These are phyloP conservation scores for Lepidopterella palustris DNA, from an alignment of 495 filamentous ascomycete genomes.

Conservation along the genomic window DNA sequence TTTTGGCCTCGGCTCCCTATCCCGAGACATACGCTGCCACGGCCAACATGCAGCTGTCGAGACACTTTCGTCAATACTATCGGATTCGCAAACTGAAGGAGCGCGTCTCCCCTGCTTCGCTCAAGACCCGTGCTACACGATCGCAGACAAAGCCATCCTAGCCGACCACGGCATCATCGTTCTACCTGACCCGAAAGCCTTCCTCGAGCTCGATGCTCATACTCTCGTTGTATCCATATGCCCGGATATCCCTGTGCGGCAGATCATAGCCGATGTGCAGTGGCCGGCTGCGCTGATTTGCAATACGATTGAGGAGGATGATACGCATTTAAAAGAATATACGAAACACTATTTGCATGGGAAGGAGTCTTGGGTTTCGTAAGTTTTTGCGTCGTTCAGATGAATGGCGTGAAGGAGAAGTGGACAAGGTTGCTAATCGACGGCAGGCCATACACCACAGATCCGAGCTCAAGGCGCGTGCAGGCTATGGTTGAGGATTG, in stretches of 20 bases:
- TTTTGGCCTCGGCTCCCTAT: background rate
- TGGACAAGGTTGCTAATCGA: no score
- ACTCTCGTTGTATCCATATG: constrained; percentile 34
- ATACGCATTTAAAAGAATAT: background rate
- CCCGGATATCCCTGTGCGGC: constrained; percentile 37
- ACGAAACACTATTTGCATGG: no score
- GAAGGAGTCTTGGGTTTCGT: no score
- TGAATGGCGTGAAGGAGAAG: no score
- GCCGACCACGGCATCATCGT: constrained; percentile 21
- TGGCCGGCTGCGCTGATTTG: constrained; percentile 37
- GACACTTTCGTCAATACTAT: background rate
- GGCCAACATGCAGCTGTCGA: background rate
- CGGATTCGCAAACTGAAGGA: background rate
- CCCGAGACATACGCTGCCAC: background rate
- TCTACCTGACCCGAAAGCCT: constrained; percentile 34
- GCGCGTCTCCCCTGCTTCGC: constrained; percentile 29
- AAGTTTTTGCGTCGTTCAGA: no score
- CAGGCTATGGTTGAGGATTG: background rate
- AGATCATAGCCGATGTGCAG: constrained; percentile 35
- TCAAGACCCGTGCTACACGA: constrained; percentile 35
- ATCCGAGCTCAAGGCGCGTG: background rate
- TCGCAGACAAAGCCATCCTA: constrained; percentile 24
- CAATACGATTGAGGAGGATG: constrained; percentile 13
- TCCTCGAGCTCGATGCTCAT: constrained; percentile 31
- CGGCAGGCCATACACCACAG: background rate